A percentile compares a stretch with the other conserved stretches of the same genome.
Conservation (phyloP, 1,139 yeast genomes). For the Blastobotrys apis region DNA sequence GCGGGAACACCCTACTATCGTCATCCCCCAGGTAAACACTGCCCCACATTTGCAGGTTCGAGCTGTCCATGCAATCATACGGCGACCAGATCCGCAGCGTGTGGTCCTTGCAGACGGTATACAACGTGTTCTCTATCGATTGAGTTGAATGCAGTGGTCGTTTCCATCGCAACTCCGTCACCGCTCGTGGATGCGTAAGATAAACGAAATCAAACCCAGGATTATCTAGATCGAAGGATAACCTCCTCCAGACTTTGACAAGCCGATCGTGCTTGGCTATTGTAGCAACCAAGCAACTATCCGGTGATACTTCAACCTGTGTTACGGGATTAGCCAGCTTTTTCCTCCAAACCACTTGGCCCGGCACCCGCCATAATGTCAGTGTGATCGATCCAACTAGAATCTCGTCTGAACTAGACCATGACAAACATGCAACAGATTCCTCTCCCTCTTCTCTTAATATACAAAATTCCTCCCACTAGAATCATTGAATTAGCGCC, state of each 20-base stretch:
- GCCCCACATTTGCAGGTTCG: constrained; percentile 57
- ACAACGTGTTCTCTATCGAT: constrained; percentile 44
- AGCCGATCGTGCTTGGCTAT: constrained; percentile 58
- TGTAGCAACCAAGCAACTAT: constrained; percentile 63
- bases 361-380: constrained; percentile 45
- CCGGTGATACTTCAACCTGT: constrained; percentile 53
- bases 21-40: constrained; percentile 38
- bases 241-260: constrained; percentile 75
- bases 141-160: constrained; percentile 26
- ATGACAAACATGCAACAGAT: constrained; percentile 42
- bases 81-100: constrained; percentile 70
- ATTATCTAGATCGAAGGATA: constrained; percentile 61
- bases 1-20: constrained; percentile 13
- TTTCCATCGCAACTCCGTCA: constrained; percentile 42
- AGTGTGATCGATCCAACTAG: constrained; percentile 57
- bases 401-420: constrained; percentile 65
- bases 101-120: constrained; percentile 55
- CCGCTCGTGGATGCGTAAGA: constrained; percentile 58
- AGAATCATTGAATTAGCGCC: neutral
- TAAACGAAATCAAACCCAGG: constrained; percentile 69
- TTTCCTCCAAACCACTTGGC: constrained; percentile 20
- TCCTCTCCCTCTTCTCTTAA: constrained; percentile 23
- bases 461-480: constrained; percentile 15
- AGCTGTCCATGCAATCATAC: constrained; percentile 42
- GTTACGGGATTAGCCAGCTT: constrained; percentile 49